A percentile compares a stretch with the other conserved stretches of the same genome.
Conservation (phyloP, 176 grass and related monocot genomes). For the Phoenix roebelenii region DNA sequence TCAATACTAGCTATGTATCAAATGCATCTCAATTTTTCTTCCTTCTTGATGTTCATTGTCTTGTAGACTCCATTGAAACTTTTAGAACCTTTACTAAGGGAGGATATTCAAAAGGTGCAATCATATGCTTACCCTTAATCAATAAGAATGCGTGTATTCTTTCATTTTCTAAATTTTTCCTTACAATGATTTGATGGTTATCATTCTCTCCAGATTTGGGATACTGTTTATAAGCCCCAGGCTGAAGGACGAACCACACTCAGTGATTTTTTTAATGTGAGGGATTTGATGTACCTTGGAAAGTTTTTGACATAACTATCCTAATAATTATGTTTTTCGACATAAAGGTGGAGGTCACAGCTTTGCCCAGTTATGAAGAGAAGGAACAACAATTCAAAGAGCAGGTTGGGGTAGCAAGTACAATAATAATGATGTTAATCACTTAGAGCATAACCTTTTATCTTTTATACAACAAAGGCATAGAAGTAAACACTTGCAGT, state of each 20-base stretch:
- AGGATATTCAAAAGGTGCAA: constrained; percentile 74
- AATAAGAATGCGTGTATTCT: too few relatives aligned
- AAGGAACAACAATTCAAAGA: constrained; percentile 72
- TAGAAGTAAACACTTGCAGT: too few relatives aligned
- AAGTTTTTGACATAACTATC: too few relatives aligned
- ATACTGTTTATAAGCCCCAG: constrained; percentile 67
- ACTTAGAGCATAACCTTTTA: too few relatives aligned
- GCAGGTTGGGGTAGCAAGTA: constrained; percentile 36
- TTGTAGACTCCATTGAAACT: constrained; percentile 68
- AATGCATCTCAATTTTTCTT: too few relatives aligned
- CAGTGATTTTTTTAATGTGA: constrained; percentile 84
- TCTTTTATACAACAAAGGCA: too few relatives aligned
- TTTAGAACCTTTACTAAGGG: constrained; percentile 52
- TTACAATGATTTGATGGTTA: background rate
- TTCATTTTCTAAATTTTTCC: constrained; percentile 22
- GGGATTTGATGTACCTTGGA: constrained; percentile 8
- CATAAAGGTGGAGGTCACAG: constrained; percentile 70
- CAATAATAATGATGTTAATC: too few relatives aligned
- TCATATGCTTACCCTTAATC: too few relatives aligned
- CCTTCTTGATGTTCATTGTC: too few relatives aligned
- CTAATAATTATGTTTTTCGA: background rate
- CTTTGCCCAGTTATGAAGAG: constrained; percentile 84
- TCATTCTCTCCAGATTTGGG: constrained; percentile 63
- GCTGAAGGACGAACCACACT: constrained; percentile 58
- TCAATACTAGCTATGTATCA: background rate